Evolutionary conservation across 2,329 filamentous ascomycete genomes (phyloP).

Genomic region (Calonectria leucothoes): DNA sequence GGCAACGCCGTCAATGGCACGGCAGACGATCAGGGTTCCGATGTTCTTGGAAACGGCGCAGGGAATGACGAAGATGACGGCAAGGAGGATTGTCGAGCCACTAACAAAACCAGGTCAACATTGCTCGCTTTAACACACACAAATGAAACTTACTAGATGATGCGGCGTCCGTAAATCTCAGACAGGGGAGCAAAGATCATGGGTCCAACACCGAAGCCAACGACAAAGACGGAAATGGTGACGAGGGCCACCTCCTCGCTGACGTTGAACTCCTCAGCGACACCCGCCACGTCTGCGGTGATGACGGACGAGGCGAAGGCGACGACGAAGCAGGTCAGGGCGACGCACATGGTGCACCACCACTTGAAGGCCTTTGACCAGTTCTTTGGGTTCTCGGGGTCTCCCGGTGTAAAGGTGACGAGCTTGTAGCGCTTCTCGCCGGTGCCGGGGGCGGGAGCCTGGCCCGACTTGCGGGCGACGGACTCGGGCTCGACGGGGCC

Average conservation of each 20-base stretch:
- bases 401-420: conserved; percentile 74
- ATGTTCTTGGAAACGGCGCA: conserved; percentile 83
- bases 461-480: conserved; percentile 34
- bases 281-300: conserved; percentile 78
- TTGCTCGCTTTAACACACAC: no score
- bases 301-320: conserved; percentile 80
- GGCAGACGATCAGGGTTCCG: conserved; percentile 78
- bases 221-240: conserved; percentile 80
- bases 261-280: conserved; percentile 72
- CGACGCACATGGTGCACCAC: conserved; percentile 88
- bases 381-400: conserved; percentile 86
- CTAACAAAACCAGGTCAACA: conserved; percentile 34
- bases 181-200: conserved; percentile 84
- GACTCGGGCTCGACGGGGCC: conserved; percentile 47
- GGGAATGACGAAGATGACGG: conserved; percentile 84
- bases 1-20: conserved; percentile 83
- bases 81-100: conserved; percentile 72
- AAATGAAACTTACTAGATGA: conserved; percentile 70
- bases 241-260: conserved; percentile 79
- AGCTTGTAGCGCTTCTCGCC: conserved; percentile 59
- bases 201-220: conserved; percentile 85
- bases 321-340: conserved; percentile 79
- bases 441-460: conserved; percentile 15
- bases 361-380: conserved; percentile 84
- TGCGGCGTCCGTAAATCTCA: conserved; percentile 77